Evolutionary conservation across 495 filamentous ascomycete species (phyloP).

Genomic region (Monascus purpureus): DNA sequence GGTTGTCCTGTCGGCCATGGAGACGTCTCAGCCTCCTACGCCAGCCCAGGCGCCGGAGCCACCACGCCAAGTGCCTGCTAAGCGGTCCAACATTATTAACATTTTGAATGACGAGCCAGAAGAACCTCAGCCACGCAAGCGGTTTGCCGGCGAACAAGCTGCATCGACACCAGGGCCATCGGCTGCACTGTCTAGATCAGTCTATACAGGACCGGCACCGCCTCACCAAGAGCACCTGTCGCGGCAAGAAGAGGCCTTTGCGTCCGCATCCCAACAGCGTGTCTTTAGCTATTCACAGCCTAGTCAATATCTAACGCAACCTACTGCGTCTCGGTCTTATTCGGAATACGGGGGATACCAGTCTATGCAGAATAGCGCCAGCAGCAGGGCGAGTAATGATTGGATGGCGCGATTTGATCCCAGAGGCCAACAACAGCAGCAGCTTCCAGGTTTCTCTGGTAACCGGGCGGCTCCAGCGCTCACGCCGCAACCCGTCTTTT

Average conservation of each 20-base stretch:
- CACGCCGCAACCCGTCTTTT: conserved; percentile 16
- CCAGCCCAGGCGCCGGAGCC: conserved; percentile 25
- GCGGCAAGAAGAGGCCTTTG: conserved; percentile 14
- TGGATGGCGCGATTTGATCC: conserved; percentile 36
- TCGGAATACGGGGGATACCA: conserved; percentile 23
- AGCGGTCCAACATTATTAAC: conserved; percentile 45
- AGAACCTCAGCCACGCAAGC: conserved; percentile 40
- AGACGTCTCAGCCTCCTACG: conserved; percentile 21
- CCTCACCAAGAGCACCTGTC: conserved; percentile 6
- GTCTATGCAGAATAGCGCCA: conserved; percentile 11
- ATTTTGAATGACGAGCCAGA: conserved; percentile 44
- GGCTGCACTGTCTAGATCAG: conserved; percentile 14
- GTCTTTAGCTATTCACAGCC: conserved; percentile 14
- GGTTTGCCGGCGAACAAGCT: conserved; percentile 27
- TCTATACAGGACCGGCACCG: conserved; percentile 9
- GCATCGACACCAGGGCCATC: conserved; percentile 9
- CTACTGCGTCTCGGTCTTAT: conserved; percentile 15
- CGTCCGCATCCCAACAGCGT: conserved; percentile 9
- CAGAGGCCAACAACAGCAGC: conserved; percentile 13
- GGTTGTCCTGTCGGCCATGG: conserved; percentile 28
- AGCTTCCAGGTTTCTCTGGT: not conserved
- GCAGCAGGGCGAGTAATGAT: conserved; percentile 22
- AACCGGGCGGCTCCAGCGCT: conserved; percentile 11
- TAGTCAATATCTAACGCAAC: conserved; percentile 12
- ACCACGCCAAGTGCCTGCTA: conserved; percentile 36